Base-by-base conservation (phyloP, 2,329 filamentous ascomycete species). In the Fusarium tuaranense region DNA sequence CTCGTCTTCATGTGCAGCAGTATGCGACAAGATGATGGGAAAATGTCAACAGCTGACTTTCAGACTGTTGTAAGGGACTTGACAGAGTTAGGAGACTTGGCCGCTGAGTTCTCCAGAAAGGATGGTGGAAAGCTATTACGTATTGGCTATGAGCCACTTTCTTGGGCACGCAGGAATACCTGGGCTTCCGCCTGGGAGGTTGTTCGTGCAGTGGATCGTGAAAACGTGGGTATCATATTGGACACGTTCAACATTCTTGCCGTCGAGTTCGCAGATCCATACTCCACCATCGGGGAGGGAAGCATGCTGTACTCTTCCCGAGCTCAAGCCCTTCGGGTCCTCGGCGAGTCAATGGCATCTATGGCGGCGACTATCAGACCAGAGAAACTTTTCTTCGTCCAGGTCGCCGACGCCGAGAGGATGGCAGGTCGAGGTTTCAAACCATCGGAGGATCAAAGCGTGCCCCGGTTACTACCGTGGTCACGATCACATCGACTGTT, bases 141-240 rank as follows among this genome's bases (percentile, higher is more conserved):
- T 10, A 70, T 72, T 13, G 70, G 70, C 18, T 72, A 72, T 32
- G 70, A 72, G n/a, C 70, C 70, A 14, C 61, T 72, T 3, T 72
- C 70, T 2, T 72, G 70, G 68, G 70, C 70, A 3, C 48, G 68
- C 14, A 68, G 70, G 27, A 70, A 72, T 27, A 68, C 70, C 9
- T 72, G 70, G 70, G 70, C 70, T 20, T 67, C 70, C 9, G 68
- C 70, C 1, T 72, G 70, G 70, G 70, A 72, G 20, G 70, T 72
- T 20, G 68, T 72, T 14, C 70, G 68, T 9, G 70, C 70, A 13
- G 70, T 70, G 7, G 70, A 72, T 44, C 62, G 70, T n/a, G 64
- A 65, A 7, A 72, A 72, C 22, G 68, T 72, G 22, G 70, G 70
- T 1, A 68, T 70, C 2, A 63, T 72, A 13, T 51, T 72, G 1